Percentiles rank a stretch among this genome's conserved stretches.
Conservation (phyloP, 2,329 filamentous ascomycete species). For the Fusarium sp. region DNA sequence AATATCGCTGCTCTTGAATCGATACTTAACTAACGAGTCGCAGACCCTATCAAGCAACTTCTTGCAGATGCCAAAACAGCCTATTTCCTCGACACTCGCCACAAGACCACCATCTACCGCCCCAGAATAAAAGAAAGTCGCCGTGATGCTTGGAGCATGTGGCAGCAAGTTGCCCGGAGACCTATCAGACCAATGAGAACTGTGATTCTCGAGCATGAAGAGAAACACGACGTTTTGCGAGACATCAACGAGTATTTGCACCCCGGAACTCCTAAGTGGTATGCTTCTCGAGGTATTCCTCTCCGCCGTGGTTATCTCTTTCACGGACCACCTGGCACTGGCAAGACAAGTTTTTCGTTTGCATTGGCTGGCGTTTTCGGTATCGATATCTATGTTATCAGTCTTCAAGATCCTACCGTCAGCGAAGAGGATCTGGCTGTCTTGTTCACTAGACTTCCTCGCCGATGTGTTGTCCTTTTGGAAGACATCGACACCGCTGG, state of each 20-base stretch:
- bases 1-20: neutral
- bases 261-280: constrained; percentile 76
- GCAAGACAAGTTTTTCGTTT: constrained; percentile 76
- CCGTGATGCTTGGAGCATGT: constrained; percentile 57
- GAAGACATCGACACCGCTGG: constrained; percentile 78
- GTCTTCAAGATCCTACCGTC: constrained; percentile 64
- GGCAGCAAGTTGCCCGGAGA: constrained; percentile 68
- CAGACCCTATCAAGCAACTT: constrained; percentile 65
- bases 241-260: constrained; percentile 85
- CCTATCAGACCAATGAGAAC: constrained; percentile 78
- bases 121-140: constrained; percentile 59
- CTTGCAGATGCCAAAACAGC: constrained; percentile 63
- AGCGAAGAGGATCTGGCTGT: constrained; percentile 69
- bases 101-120: constrained; percentile 68
- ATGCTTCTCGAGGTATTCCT: constrained; percentile 78
- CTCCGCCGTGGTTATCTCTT: constrained; percentile 82
- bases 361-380: constrained; percentile 73
- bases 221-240: constrained; percentile 72
- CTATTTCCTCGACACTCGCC: constrained; percentile 63
- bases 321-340: constrained; percentile 78
- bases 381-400: constrained; percentile 73
- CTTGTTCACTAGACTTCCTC: constrained; percentile 70
- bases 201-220: constrained; percentile 74
- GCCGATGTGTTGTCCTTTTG: constrained; percentile 72
- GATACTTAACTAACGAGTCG: neutral